A percentile compares a stretch with the other conserved stretches of the same genome.
Conservation (phyloP, 352 stramenopile genomes). For the Pythium rishiriense region DNA sequence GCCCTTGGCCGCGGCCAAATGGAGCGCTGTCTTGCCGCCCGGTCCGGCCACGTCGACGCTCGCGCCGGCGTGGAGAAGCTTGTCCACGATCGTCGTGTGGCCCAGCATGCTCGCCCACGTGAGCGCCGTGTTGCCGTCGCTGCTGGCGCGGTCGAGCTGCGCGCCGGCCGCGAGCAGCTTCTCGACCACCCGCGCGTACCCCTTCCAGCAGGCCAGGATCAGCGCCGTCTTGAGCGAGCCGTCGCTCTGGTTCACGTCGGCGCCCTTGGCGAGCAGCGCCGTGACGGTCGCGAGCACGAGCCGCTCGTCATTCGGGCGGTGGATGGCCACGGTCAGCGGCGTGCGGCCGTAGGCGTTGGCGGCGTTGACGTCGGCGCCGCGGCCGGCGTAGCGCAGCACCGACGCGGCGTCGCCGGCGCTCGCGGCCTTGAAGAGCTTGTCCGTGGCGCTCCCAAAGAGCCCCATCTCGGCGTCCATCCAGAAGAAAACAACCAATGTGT, state of each 20-base stretch:
- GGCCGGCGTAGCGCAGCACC: conserved; percentile 1
- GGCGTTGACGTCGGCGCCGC: conserved; percentile 11
- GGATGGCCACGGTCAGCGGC: conserved; percentile 13
- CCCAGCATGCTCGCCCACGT: conserved; percentile 1
- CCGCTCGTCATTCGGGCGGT: neutral
- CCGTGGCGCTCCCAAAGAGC: conserved; percentile 11
- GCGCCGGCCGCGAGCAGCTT: conserved; percentile 6
- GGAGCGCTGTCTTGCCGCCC: conserved; percentile 15
- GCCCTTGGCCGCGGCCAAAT: conserved; percentile 10
- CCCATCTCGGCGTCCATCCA: conserved; percentile 6
- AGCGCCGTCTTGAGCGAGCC: conserved; percentile 10
- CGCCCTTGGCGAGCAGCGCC: conserved; percentile 2
- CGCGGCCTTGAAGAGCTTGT: conserved; percentile 20
- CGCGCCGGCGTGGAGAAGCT: conserved; percentile 4
- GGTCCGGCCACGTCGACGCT: conserved; percentile 1
- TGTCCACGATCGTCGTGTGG: conserved; percentile 6
- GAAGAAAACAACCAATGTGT: too few species aligned
- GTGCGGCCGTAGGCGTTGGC: conserved; percentile 16
- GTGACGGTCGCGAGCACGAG: conserved; percentile 7
- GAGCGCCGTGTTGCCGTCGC: conserved; percentile 11
- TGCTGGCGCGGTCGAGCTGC: neutral
- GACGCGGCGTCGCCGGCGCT: conserved; percentile 1
- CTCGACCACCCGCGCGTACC: conserved; percentile 8
- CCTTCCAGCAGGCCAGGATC: conserved; percentile 16
- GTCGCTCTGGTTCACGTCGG: conserved; percentile 13